A percentile compares a stretch with the other conserved stretches of the same genome.
These are phyloP conservation scores for Pseudogymnoascus sp. DNA, from an alignment of 2,329 filamentous ascomycete species.

Conservation along the genomic window DNA sequence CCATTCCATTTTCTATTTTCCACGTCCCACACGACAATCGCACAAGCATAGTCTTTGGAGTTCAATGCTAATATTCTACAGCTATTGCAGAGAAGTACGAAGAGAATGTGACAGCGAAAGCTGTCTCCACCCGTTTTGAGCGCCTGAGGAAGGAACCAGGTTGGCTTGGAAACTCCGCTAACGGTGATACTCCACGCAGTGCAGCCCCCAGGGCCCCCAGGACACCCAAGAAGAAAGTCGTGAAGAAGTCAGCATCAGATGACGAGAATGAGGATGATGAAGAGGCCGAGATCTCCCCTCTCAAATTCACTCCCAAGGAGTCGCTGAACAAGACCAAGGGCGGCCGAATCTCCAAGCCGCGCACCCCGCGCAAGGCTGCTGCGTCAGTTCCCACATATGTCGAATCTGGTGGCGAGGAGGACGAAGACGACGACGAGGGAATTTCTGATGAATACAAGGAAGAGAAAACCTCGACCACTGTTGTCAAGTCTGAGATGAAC, in stretches of 20 bases:
- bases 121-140: conserved; percentile 24
- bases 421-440: conserved; percentile 11
- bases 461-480: neutral
- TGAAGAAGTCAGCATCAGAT: conserved; percentile 11
- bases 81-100: conserved; percentile 23
- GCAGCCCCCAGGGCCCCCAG: neutral
- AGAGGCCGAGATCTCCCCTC: neutral
- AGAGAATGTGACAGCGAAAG: conserved; percentile 25
- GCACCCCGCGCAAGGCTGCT: neutral
- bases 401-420: conserved; percentile 8
- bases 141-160: conserved; percentile 21
- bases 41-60: conserved; percentile 13
- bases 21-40: conserved; percentile 10
- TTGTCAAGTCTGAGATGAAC: neutral
- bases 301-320: conserved; percentile 20
- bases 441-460: neutral
- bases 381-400: conserved; percentile 5
- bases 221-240: neutral
- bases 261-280: conserved; percentile 17
- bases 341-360: conserved; percentile 20
- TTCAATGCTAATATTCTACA: conserved; percentile 23
- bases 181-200: neutral
- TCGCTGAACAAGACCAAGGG: conserved; percentile 19
- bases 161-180: conserved; percentile 13
- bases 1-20: conserved; percentile 16